These are phyloP conservation scores for Pleoardoris graminearum DNA, from an alignment of 2,329 filamentous ascomycete species.

Conservation along the genomic window DNA sequence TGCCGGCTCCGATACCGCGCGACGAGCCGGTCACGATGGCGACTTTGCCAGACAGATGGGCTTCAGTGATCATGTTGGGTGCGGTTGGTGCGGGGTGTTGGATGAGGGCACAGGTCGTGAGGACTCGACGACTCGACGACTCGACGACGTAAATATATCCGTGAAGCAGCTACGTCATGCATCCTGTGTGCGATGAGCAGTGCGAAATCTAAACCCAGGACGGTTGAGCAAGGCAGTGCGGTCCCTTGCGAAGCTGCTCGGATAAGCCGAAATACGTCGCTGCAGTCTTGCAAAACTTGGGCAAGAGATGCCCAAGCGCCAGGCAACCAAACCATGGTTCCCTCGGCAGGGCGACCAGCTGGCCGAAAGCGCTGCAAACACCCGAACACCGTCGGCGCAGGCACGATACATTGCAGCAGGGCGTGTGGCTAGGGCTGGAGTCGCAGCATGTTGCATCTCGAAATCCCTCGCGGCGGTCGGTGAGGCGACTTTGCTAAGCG, in stretches of 20 bases:
- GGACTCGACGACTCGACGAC: not conserved
- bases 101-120: not conserved
- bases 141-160: not conserved
- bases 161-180: not conserved
- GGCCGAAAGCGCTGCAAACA: not conserved
- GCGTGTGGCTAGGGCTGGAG: not conserved
- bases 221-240: not conserved
- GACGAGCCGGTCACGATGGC: conserved; percentile 57
- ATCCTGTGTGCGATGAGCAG: not conserved
- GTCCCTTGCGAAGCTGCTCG: not conserved
- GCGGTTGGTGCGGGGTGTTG: not conserved
- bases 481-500: not conserved
- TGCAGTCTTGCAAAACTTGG: no score
- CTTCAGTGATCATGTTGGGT: conserved; percentile 20
- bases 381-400: not conserved
- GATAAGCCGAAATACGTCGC: not conserved
- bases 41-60: conserved; percentile 39
- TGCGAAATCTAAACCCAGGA: no score
- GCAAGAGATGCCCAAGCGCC: no score
- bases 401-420: not conserved
- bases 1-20: conserved; percentile 55
- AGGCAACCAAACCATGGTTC: no score
- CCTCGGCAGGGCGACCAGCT: no score
- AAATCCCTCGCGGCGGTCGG: not conserved
- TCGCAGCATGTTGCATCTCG: not conserved